Conservation (phyloP, 441 rosid species). For the Capsella rubella region DNA sequence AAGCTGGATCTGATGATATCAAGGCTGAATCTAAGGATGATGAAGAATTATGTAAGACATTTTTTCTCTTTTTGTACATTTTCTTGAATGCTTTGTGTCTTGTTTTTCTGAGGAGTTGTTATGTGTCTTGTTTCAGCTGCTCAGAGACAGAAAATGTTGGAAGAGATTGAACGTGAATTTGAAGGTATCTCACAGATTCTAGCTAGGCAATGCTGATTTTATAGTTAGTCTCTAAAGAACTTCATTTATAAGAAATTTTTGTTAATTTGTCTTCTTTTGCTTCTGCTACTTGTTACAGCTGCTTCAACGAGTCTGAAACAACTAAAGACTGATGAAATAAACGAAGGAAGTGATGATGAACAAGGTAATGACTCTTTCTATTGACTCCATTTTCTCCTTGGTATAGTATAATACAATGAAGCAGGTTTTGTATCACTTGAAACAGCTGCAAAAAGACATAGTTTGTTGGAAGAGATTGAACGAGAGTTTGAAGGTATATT, state of each 20-base stretch:
- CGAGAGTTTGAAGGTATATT: constrained; percentile 38
- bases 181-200: constrained; percentile 30
- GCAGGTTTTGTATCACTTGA: constrained; percentile 11
- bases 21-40: constrained; percentile 22
- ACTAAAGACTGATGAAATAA: constrained; percentile 12
- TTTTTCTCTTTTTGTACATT: background rate
- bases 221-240: constrained; percentile 5
- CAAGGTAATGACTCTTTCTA: constrained; percentile 15
- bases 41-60: constrained; percentile 27
- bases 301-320: constrained; percentile 36
- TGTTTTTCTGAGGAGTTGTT: constrained; percentile 9
- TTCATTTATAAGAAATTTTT: background rate
- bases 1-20: constrained; percentile 34
- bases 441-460: constrained; percentile 36
- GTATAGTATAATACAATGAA: background rate
- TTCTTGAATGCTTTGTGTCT: background rate
- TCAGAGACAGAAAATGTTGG: constrained; percentile 37
- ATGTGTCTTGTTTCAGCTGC: constrained; percentile 35
- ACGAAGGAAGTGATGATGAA: constrained; percentile 31
- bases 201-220: background rate
- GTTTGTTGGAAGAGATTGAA: constrained; percentile 39
- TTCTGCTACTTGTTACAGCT: constrained; percentile 29
- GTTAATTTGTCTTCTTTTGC: background rate
- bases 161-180: constrained; percentile 34
- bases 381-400: background rate